Base-by-base conservation (phyloP, 2,329 filamentous ascomycete genomes). In the Lachnellula willkommii region DNA sequence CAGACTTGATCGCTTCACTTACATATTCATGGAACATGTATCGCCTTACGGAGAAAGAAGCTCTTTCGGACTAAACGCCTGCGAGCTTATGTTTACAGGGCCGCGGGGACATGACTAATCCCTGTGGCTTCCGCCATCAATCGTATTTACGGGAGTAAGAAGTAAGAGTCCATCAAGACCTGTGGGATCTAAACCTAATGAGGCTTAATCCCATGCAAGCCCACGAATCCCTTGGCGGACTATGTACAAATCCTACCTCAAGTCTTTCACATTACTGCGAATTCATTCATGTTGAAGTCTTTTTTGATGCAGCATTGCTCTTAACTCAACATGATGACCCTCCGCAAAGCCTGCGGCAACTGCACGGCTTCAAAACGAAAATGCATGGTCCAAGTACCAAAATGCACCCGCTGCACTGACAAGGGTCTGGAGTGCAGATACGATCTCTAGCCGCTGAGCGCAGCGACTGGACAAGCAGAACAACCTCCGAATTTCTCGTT, bases 271-370 rank as follows among this genome's bases (percentile, higher is more conserved):
- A 26, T 6, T 43, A 28, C 28, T 28, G 28, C 9, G 7, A 8
- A 15, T 32, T 40, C 12, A 20, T 49, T 49, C 22, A 50, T 3
- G 37, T 45, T 50, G 37, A 22, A 43, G 45, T 54, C 20, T 50
- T 40, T 32, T 43, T 42, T 47, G 35, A 45, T 37, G 36, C 28
- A 37, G 17, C 36, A 46, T n/a, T 39, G 14, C 12, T 17, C 37
- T n/a, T 32, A 54, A 49, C 48, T 36, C 24, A 47, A 51, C 28
- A 55, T 55, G 53, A 40, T 47, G 2, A 47, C 35, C 20, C 53
- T 55, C 36, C 53, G 53, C 36, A 54, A 55, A 55, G 53, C 53
- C 11, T 55, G 53, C 48, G 22, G 39, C 47, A 55, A 55, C 47
- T 55, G 53, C 47, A 55, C 53, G 15, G 28, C 47, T 24, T 55